Evolutionary conservation across 2,329 filamentous ascomycete genomes (phyloP), one percentile per base, ranked within the genome.

Genomic region (Thermoascus crustaceus): DNA sequence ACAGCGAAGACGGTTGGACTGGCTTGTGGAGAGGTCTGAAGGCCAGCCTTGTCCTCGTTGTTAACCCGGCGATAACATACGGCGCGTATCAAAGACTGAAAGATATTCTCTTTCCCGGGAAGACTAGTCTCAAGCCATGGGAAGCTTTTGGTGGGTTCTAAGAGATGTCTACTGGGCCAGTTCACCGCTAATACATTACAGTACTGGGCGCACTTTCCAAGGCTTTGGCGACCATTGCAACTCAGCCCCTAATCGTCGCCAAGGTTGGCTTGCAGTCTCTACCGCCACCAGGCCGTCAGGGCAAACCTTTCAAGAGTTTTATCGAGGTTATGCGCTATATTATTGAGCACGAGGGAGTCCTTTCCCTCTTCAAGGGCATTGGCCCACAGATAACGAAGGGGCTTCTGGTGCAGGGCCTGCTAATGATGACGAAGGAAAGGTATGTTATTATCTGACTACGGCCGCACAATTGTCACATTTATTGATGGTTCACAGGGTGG

Each of bases 391-490:
- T 98, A 34, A 63, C 87, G 40, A 98, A 98, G 65, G 91, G 91
- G 1, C 66, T 98, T 34, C 59, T 98, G 32, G 91, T 98, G 2
- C 91, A 98, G 57, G 91, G 91, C 32, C 78, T 98, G 37, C 70
- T 98, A 24, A 98, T 98, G 91, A 98, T 95, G 87, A 91, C 87
- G 31, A 98, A 98, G 67, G 91, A 98, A 66, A 76, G 87, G 84
- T 87, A 71, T 34, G 42, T 37, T 29, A 24, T 29, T 11, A 26
- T 9, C 14, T n/a, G 2, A 2, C 7, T 18, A 17, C 22, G 5
- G 13, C 18, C 17, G 26, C 7, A 23, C 24, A 5, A 27, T 34
- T 11, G 8, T 13, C 5, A 18, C 14, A n/a, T 17, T 30, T 5
- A 24, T 39, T 47, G 41, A 47, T 40, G 34, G 10, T 34, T 9